Conservation (phyloP, 2,329 filamentous ascomycete genomes). For the Karstenula rhodostoma region DNA sequence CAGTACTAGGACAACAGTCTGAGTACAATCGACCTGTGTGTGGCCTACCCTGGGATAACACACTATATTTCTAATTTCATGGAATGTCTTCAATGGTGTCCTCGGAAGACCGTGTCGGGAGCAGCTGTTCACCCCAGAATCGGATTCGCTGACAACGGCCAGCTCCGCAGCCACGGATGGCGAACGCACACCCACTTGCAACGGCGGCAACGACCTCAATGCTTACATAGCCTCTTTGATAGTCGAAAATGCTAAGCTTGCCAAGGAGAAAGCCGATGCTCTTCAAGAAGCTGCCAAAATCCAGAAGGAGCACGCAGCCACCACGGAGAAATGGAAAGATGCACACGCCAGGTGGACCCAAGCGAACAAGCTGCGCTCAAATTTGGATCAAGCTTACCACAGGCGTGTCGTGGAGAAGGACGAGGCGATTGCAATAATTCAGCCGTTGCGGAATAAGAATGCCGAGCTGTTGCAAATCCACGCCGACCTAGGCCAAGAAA, state of each 20-base stretch:
- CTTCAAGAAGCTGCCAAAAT: neutral
- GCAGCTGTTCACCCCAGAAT: neutral
- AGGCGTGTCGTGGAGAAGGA: neutral
- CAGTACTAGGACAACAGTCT: no score
- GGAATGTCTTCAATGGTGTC: neutral
- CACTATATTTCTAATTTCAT: no score
- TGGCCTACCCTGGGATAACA: no score
- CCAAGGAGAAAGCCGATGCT: neutral
- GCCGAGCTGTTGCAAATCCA: neutral
- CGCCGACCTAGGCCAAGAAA: neutral
- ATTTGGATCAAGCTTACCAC: neutral
- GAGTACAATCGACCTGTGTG: no score
- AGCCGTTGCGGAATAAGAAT: neutral
- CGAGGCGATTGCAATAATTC: neutral
- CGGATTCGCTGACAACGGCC: neutral
- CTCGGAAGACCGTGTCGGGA: neutral
- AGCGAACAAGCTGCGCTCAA: neutral
- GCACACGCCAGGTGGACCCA: neutral
- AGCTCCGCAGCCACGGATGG: neutral
- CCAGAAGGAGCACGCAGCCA: neutral
- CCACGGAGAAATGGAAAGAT: neutral
- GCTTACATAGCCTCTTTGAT: neutral
- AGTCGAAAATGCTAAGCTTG: neutral
- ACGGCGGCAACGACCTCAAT: no score
- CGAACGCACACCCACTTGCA: neutral